A percentile compares a stretch with the other conserved stretches of the same genome.
These are phyloP conservation scores for Prototheca cutis DNA, from an alignment of 163 green algal genomes.

Conservation along the genomic window DNA sequence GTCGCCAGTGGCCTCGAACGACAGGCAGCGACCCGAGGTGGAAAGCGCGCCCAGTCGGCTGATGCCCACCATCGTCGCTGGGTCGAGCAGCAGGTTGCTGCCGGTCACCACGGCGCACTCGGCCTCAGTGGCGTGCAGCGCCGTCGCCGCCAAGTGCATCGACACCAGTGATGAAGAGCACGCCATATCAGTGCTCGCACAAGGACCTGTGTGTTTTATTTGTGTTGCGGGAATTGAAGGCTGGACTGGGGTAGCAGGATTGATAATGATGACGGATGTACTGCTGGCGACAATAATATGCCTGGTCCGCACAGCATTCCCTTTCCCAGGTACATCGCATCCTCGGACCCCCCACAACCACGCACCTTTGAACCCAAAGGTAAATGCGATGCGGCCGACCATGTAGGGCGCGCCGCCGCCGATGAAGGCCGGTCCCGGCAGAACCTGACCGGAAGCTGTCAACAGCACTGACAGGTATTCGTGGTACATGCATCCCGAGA, in stretches of 20 bases:
- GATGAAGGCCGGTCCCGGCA: constrained; percentile 56
- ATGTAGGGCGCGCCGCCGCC: constrained; percentile 30
- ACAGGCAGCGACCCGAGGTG: constrained; percentile 38
- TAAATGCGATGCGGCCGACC: constrained; percentile 4
- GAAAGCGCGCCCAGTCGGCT: constrained; percentile 35
- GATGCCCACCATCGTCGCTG: constrained; percentile 5
- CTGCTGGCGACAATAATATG: too few relatives aligned
- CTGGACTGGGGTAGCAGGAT: too few relatives aligned
- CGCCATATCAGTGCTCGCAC: constrained; percentile 64
- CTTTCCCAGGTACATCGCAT: too few relatives aligned
- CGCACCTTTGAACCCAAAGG: constrained; percentile 22
- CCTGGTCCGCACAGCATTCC: too few relatives aligned
- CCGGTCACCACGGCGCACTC: constrained; percentile 5
- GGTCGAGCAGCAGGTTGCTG: constrained; percentile 14
- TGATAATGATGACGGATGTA: too few relatives aligned
- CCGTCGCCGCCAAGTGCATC: constrained; percentile 6
- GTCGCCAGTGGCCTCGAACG: constrained; percentile 32
- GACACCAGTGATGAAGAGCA: constrained; percentile 71
- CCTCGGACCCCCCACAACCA: too few relatives aligned
- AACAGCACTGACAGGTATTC: constrained; percentile 2
- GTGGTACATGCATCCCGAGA: constrained; percentile 29
- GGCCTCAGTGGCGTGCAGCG: neutral
- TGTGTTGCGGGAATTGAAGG: too few relatives aligned
- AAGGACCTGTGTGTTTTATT: too few relatives aligned
- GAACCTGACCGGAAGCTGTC: neutral